phyloP scores from a whole-genome alignment of 768 basidiomycete genomes.

The Pulveroboletus sp. region DNA sequence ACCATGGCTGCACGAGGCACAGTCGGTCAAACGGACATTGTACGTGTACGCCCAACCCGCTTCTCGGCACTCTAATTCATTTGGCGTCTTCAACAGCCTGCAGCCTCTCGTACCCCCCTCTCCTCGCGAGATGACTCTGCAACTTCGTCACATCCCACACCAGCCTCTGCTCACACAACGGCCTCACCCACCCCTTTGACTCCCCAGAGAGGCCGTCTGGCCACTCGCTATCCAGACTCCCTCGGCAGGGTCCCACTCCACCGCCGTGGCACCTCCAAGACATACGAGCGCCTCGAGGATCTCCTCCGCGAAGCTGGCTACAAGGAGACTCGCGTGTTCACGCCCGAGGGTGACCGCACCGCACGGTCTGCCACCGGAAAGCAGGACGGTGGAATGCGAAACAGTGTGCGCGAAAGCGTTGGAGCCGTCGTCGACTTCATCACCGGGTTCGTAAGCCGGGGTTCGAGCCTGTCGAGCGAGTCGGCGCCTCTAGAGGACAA shows the following conservation, averaged over 20 bases:
- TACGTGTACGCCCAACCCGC: slow-evolving; percentile 7
- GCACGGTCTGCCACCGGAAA: slow-evolving; percentile 26
- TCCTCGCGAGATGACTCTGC: slow-evolving; percentile 6
- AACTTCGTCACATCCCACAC: slow-evolving; percentile 7
- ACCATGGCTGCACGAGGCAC: slow-evolving; percentile 18
- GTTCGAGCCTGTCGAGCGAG: slow-evolving; percentile 19
- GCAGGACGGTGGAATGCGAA: slow-evolving; percentile 26
- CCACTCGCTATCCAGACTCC: slow-evolving; percentile 50
- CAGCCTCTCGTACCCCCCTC: slow-evolving; percentile 2
- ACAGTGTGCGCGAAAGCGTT: slow-evolving; percentile 40
- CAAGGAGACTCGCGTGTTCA: slow-evolving; percentile 87
- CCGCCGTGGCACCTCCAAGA: slow-evolving; percentile 71
- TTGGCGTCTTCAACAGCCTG: slow-evolving; percentile 9
- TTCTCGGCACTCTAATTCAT: slow-evolving; percentile 10
- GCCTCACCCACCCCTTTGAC: slow-evolving; percentile 34
- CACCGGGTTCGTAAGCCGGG: slow-evolving; percentile 47
- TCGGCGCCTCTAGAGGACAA: slow-evolving; percentile 7
- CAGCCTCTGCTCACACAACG: slow-evolving; percentile 3
- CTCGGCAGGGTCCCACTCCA: slow-evolving; percentile 71
- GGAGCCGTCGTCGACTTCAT: slow-evolving; percentile 63
- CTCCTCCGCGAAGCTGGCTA: slow-evolving; percentile 84
- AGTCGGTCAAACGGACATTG: slow-evolving; percentile 12
- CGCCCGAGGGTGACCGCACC: slow-evolving; percentile 68
- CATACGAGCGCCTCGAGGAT: slow-evolving; percentile 82
- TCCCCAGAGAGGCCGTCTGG: slow-evolving; percentile 37